phyloP scores from a whole-genome alignment of 768 basidiomycete genomes.

The Phanerochaete sordida region DNA sequence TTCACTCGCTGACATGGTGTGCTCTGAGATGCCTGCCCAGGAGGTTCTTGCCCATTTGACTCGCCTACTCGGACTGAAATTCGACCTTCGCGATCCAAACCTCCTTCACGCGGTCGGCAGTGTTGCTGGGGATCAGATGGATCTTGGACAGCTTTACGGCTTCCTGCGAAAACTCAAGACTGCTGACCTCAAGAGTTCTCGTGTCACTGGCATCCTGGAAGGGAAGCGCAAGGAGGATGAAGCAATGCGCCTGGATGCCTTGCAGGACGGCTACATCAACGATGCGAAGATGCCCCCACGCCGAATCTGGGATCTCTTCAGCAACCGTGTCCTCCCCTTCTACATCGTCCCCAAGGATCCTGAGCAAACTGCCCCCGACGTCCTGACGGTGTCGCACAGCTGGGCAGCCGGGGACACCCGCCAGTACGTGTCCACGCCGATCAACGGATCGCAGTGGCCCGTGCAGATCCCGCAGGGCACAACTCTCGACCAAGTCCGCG shows the following conservation, averaged over 20 bases:
- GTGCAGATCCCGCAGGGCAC: background rate
- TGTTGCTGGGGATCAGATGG: too few species aligned
- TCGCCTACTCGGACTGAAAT: too few species aligned
- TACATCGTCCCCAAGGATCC: background rate
- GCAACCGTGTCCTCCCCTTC: background rate
- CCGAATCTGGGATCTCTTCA: background rate
- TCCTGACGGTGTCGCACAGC: background rate
- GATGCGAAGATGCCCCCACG: background rate
- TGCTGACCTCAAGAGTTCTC: too few species aligned
- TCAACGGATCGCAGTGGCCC: background rate
- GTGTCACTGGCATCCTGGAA: background rate
- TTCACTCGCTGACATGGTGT: too few species aligned
- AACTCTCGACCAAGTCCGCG: background rate
- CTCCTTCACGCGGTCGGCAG: too few species aligned
- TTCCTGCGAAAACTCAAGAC: too few species aligned
- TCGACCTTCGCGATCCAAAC: too few species aligned
- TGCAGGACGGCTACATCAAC: background rate
- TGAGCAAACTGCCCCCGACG: background rate
- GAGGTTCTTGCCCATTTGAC: too few species aligned
- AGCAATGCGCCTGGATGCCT: background rate
- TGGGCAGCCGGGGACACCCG: background rate
- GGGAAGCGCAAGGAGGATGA: background rate
- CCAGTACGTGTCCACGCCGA: background rate
- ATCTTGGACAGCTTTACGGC: too few species aligned
- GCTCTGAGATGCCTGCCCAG: too few species aligned